Evolutionary conservation across 768 basidiomycete species (phyloP), one percentile per base, ranked within the genome.

Genomic region (Leccinum longicurvipes): DNA sequence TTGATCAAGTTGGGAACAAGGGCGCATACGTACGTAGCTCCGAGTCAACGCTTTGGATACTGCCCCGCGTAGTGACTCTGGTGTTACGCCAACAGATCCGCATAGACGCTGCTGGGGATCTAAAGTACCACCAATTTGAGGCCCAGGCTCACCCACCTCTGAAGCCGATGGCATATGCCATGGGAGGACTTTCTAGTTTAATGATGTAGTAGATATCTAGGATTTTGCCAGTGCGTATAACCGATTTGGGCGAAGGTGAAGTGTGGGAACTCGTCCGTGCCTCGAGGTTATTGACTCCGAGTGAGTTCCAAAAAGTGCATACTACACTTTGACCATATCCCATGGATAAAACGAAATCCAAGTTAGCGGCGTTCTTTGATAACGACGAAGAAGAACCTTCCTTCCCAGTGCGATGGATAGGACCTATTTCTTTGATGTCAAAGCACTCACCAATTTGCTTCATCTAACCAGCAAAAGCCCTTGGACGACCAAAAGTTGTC

Each of bases 91-190:
- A 15, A 47, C 59, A 93, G 90, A 86, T 94, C 61, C 88, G 89
- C 34, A 88, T 97, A 60, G 86, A 94, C 68, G 80, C 86, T 29
- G 73, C 79, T 27, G 95, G 94, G 10, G 79, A 83, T 45, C 78
- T 84, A 59, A 70, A 85, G 52, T 94, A 93, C 70, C 77, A 79
- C 54, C 88, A 89, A 64, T 98, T 94, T 70, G 89, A 89, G 14
- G 92, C 93, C 11, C 83, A 82, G 47, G 85, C 87, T 31, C 94
- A 97, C 75, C 94, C 94, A 23, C 86, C 91, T 27, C 77, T 95
- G 78, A 90, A 86, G 67, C 94, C 94, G 10, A 97, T 97, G 94
- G 93, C 93, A 2, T 96, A 93, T 61, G 79, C 86, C 1, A 80
- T 78, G 58, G 81, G 83, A 21, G 86, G 87, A 9, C 69, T 92